Evolutionary conservation across 306 rosid genomes (phyloP).

Genomic region (Dalbergia cochinchinensis): DNA sequence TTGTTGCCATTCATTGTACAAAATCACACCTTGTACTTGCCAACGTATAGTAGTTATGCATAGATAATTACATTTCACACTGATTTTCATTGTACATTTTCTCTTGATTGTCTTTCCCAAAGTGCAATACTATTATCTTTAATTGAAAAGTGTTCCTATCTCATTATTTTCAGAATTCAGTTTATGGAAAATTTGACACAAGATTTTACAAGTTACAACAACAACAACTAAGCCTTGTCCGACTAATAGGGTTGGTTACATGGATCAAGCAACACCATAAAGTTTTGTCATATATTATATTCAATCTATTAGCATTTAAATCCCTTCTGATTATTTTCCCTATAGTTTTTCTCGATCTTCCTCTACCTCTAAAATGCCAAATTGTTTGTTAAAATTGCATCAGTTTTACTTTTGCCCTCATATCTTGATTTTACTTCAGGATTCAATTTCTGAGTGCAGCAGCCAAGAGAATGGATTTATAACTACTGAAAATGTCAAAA

Average conservation of each 20-base stretch:
- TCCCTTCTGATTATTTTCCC: too few relatives aligned
- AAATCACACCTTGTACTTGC: neutral
- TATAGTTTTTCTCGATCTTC: too few relatives aligned
- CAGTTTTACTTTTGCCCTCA: slow-evolving; percentile 28
- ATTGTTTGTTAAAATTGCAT: slow-evolving; percentile 34
- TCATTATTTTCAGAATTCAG: slow-evolving; percentile 20
- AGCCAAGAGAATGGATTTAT: slow-evolving; percentile 62
- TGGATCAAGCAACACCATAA: too few relatives aligned
- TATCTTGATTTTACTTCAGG: slow-evolving; percentile 65
- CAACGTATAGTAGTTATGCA: neutral
- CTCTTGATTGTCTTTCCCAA: neutral
- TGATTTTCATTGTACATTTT: slow-evolving; percentile 6
- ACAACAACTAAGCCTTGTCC: too few relatives aligned
- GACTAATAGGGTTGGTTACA: too few relatives aligned
- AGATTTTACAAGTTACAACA: neutral
- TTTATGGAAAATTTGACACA: slow-evolving; percentile 31
- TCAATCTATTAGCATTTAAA: too few relatives aligned
- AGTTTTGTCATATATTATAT: too few relatives aligned
- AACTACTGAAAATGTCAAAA: slow-evolving; percentile 54
- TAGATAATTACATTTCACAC: slow-evolving; percentile 6
- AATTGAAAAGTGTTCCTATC: slow-evolving; percentile 25
- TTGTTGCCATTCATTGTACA: slow-evolving; percentile 3
- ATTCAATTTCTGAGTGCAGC: slow-evolving; percentile 62
- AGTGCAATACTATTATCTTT: neutral
- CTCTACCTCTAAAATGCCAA: neutral